Conservation (phyloP, 495 filamentous ascomycete species). For the Penicillium antarcticum region DNA sequence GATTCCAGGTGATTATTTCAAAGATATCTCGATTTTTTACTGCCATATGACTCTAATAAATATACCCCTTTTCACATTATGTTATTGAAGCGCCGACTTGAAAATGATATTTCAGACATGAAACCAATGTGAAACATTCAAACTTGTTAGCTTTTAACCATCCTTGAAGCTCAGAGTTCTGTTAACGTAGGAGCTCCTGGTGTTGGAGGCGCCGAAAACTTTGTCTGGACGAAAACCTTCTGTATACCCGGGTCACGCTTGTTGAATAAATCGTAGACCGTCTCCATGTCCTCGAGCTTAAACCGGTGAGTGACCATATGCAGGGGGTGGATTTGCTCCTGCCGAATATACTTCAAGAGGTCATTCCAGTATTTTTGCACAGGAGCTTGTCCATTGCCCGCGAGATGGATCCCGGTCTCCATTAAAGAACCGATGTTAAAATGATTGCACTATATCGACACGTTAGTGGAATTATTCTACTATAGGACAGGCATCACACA, state of each 20-base stretch:
- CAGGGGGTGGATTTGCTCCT: slow-evolving; percentile 61
- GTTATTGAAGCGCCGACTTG: background rate
- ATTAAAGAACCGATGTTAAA: too few species aligned
- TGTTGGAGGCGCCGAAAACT: slow-evolving; percentile 51
- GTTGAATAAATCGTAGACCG: slow-evolving; percentile 65
- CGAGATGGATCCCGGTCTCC: slow-evolving; percentile 59
- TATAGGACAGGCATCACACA: too few species aligned
- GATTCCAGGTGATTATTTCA: background rate
- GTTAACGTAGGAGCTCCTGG: slow-evolving; percentile 49
- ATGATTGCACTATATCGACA: too few species aligned
- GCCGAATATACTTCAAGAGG: slow-evolving; percentile 60
- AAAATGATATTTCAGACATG: background rate
- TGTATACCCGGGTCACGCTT: slow-evolving; percentile 60
- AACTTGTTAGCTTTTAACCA: background rate
- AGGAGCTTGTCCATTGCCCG: slow-evolving; percentile 76
- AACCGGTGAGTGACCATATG: slow-evolving; percentile 73
- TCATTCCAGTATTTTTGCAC: slow-evolving; percentile 77
- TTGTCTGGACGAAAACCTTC: slow-evolving; percentile 64
- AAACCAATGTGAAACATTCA: background rate
- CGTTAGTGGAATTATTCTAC: too few species aligned
- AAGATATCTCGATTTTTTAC: background rate
- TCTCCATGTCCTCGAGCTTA: slow-evolving; percentile 64
- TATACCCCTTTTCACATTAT: background rate
- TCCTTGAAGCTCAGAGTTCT: background rate
- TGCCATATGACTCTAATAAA: background rate